Evolutionary conservation across 2,329 filamentous ascomycete genomes (phyloP).

Genomic region (Claviceps fusiformis): DNA sequence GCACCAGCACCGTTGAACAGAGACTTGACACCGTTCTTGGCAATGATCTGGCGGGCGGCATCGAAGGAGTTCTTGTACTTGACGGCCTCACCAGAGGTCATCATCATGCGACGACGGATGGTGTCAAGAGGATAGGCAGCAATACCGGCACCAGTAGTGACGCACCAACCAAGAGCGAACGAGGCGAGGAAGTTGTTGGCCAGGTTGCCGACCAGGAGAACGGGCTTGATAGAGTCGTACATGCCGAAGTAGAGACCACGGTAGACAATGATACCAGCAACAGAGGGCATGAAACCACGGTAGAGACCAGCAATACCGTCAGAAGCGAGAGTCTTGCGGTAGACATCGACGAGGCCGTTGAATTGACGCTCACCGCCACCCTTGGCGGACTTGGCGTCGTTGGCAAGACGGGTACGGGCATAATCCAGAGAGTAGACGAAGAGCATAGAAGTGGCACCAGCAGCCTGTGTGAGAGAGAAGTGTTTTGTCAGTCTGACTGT

Average conservation of each 20-base stretch:
- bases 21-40: slow-evolving; percentile 94
- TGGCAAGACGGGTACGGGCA: slow-evolving; percentile 99
- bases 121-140: slow-evolving; percentile 99
- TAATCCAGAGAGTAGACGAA: slow-evolving; percentile 99
- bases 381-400: slow-evolving; percentile 99
- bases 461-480: slow-evolving; percentile 43
- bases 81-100: slow-evolving; percentile 94
- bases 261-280: slow-evolving; percentile 98
- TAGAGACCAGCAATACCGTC: slow-evolving; percentile 99
- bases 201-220: slow-evolving; percentile 80
- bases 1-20: slow-evolving; percentile 99
- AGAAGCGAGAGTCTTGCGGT: slow-evolving; percentile 98
- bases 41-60: slow-evolving; percentile 90
- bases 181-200: slow-evolving; percentile 99
- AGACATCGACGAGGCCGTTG: slow-evolving; percentile 98
- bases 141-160: slow-evolving; percentile 99
- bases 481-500: slow-evolving; percentile 4
- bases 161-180: slow-evolving; percentile 94
- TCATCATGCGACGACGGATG: slow-evolving; percentile 99
- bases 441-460: slow-evolving; percentile 98
- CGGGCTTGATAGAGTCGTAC: slow-evolving; percentile 99
- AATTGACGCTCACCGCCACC: slow-evolving; percentile 96
- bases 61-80: slow-evolving; percentile 98
- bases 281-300: slow-evolving; percentile 99
- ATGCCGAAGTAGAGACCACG: slow-evolving; percentile 99